Evolutionary conservation across 768 basidiomycete species (phyloP).

Genomic region (Hebeloma cylindrosporum): DNA sequence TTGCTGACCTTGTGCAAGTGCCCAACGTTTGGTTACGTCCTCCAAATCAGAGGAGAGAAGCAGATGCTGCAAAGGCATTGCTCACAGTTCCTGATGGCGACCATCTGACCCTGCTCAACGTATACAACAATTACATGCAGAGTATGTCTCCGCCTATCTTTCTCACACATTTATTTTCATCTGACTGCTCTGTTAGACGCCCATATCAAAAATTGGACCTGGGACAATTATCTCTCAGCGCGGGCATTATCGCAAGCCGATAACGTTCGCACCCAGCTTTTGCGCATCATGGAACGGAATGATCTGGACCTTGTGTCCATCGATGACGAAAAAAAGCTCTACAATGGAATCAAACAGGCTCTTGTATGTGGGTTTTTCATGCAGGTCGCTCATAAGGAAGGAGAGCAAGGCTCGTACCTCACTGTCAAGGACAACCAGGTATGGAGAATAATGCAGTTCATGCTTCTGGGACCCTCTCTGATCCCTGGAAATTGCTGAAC

Average conservation of each 20-base stretch:
- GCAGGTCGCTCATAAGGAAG: constrained; percentile 1
- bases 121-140: neutral
- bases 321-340: neutral
- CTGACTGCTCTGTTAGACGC: neutral
- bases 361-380: constrained; percentile 1
- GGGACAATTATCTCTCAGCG: constrained; percentile 1
- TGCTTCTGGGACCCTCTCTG: too few relatives aligned
- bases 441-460: too few relatives aligned
- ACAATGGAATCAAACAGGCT: neutral
- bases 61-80: neutral
- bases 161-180: neutral
- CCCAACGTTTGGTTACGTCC: neutral
- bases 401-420: neutral
- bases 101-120: neutral
- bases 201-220: neutral
- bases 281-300: constrained; percentile 2
- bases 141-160: neutral
- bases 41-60: constrained; percentile 1
- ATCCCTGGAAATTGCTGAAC: too few relatives aligned
- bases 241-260: neutral
- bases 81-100: constrained; percentile 1
- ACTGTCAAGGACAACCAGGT: constrained; percentile 1
- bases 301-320: neutral
- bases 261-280: neutral
- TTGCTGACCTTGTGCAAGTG: neutral